Base-by-base conservation (phyloP, 2,329 filamentous ascomycete species). In the Zalaria sp. region DNA sequence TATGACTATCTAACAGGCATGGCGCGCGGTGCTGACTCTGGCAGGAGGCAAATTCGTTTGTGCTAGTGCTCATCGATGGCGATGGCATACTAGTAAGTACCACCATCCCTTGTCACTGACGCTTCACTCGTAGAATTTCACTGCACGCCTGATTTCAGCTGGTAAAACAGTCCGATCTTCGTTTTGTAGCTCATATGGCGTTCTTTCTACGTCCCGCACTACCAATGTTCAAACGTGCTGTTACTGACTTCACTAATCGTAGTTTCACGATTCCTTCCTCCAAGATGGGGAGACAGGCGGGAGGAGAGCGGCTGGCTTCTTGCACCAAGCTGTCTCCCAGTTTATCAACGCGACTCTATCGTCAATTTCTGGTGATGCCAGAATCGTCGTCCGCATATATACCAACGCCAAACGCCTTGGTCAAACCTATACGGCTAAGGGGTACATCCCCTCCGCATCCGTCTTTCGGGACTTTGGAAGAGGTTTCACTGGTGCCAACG, bases 31-130 rank as follows among this genome's bases (percentile, higher is more conserved):
- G 18, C 18, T 18, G 18, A 18, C 18, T 18, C 18, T 18, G 18
- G 8, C 47, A 65, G 57, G 58, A 72, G 25, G 65, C 67, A 27
- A 71, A 73, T 45, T 68, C 74, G 0, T 79, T 77, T 49, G 70
- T 74, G 3, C 60, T 79, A 3, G 69, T 79, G 10, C 59, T 81
- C 2, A 61, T 81, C 18, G 76, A 81, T 45, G 77, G 75, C 18
- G 73, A 80, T 53, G 72, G 71, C 39, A 76, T 79, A 49, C 53
- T 70, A 37, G 29, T 32, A 32, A 7, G 29, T 32, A 7, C 29
- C 2, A 7, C n/a, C n/a, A 32, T 32, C 2, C 18, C 18, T 18
- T 18, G 18, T 18, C 18, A 18, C 18, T 18, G 18, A 18, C 2
- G 18, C 18, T 18, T 18, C 18, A 18, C 18, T 18, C 18, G 18